Percentiles rank a stretch among this genome's conserved stretches.
phyloP scores from a whole-genome alignment of 2,329 filamentous ascomycete species.

The Phoma sp. region DNA sequence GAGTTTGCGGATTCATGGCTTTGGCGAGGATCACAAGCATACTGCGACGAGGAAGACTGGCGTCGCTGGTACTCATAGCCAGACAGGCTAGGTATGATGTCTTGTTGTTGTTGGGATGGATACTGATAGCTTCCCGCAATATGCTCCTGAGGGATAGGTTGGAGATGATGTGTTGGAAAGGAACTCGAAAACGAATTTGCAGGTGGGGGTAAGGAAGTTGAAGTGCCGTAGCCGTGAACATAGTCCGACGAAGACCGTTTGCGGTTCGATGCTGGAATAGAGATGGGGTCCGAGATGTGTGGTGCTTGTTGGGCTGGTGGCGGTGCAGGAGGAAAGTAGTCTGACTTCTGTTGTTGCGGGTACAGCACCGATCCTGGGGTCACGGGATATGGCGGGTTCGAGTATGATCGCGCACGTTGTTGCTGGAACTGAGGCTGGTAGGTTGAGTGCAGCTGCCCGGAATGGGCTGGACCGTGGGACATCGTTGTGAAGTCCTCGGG shows the following conservation, averaged over 20 bases:
- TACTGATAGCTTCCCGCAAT: slow-evolving; percentile 3
- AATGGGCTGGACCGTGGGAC: slow-evolving; percentile 31
- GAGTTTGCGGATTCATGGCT: slow-evolving; percentile 7
- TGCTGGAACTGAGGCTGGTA: slow-evolving; percentile 17
- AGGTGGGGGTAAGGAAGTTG: background rate
- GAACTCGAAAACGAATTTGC: slow-evolving; percentile 3
- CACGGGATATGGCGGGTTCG: slow-evolving; percentile 24
- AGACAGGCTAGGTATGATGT: background rate
- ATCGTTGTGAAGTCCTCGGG: slow-evolving; percentile 19
- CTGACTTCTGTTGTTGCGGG: slow-evolving; percentile 12
- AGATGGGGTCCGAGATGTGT: slow-evolving; percentile 5
- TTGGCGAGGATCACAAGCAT: slow-evolving; percentile 4
- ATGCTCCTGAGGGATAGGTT: slow-evolving; percentile 17
- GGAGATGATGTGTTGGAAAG: slow-evolving; percentile 9
- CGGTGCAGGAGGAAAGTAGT: slow-evolving; percentile 15
- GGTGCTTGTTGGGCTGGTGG: slow-evolving; percentile 7
- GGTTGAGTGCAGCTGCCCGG: slow-evolving; percentile 20
- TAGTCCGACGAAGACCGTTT: slow-evolving; percentile 3
- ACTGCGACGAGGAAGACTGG: slow-evolving; percentile 8
- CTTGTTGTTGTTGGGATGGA: background rate
- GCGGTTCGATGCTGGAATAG: slow-evolving; percentile 6
- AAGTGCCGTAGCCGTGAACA: background rate
- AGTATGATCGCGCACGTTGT: slow-evolving; percentile 13
- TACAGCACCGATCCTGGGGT: slow-evolving; percentile 14
- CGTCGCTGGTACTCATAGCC: slow-evolving; percentile 1